Base-by-base conservation (phyloP, 2,329 filamentous ascomycete species). In the Fusarium abutilonis region DNA sequence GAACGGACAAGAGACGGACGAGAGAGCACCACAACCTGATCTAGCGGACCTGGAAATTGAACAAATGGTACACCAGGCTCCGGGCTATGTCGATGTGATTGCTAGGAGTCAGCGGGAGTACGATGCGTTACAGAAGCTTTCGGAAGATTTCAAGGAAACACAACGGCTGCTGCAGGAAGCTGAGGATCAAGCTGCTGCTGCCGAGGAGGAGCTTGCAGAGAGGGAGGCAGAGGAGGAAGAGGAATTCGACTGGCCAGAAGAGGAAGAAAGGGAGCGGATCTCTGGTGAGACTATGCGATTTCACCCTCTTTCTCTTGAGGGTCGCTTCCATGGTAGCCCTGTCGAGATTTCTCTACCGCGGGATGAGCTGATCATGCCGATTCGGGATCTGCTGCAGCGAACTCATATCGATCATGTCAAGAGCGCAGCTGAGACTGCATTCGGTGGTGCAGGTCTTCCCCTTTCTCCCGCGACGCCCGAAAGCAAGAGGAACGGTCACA, bases 401-500 rank as follows among this genome's bases (percentile, higher is more conserved):
- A 85, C 87, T 50, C 85, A 92, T 54, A 85, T 88, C 39, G 89
- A 87, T 53, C 95, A 99, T 72, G 80, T 98, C 29, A 82, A 83
- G 31, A 83, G 89, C 53, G 83, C 89, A 2, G 91, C 93, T 1
- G 86, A 91, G 65, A 84, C 82, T 39, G 82, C 86, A 1, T 94
- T 97, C 72, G 94, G 93, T 39, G 94, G 94, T 0, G 77, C 77
- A 4, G 86, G 88, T 0, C 79, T 98, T 14, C 93, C 93, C 4
- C 83, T 89, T 71, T 96, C 92, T 2, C 87, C 90, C 1, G 84
- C 88, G 1, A 93, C 90, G 3, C 89, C 90, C 0, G 77, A 78
- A 29, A 79, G 81, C 14, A 83, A 77, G 69, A 85, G 78, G 69
- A 83, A 78, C 29, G 78, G 84, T 29, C 82, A 83, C 14, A 90